These are phyloP conservation scores for Pseudogymnoascus sp. DNA, from an alignment of 2,329 filamentous ascomycete genomes.

Conservation along the genomic window DNA sequence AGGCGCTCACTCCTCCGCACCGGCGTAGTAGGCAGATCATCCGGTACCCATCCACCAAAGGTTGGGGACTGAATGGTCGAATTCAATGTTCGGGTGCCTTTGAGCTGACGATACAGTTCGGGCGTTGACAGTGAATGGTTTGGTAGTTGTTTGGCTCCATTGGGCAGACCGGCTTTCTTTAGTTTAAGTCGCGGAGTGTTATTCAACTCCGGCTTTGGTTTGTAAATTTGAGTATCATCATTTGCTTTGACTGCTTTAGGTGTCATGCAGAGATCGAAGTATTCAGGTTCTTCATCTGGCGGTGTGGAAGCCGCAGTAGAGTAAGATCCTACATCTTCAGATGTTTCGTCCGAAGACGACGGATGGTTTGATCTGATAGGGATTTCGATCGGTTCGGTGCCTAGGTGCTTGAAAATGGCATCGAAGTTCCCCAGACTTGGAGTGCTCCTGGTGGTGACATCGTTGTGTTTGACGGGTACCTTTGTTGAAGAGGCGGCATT, in stretches of 20 bases:
- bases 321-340: neutral
- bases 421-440: constrained; percentile 10
- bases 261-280: neutral
- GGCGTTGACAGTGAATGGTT: neutral
- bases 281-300: neutral
- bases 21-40: neutral
- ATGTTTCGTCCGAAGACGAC: neutral
- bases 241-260: neutral
- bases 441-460: neutral
- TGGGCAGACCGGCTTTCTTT: neutral
- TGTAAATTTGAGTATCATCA: neutral
- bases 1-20: neutral
- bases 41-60: neutral
- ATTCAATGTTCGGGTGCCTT: neutral
- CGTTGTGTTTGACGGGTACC: neutral
- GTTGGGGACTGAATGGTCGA: neutral
- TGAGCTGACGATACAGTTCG: neutral
- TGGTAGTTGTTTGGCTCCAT: neutral
- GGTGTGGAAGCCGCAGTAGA: constrained; percentile 1
- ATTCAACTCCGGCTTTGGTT: neutral
- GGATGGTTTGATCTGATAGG: neutral
- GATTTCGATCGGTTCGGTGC: neutral
- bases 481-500: neutral
- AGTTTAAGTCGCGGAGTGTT: neutral
- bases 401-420: constrained; percentile 6